Percentiles rank a stretch among this genome's conserved stretches.
phyloP scores from a whole-genome alignment of 805 yeast genomes.

The Sugiyamaella smithiae region DNA sequence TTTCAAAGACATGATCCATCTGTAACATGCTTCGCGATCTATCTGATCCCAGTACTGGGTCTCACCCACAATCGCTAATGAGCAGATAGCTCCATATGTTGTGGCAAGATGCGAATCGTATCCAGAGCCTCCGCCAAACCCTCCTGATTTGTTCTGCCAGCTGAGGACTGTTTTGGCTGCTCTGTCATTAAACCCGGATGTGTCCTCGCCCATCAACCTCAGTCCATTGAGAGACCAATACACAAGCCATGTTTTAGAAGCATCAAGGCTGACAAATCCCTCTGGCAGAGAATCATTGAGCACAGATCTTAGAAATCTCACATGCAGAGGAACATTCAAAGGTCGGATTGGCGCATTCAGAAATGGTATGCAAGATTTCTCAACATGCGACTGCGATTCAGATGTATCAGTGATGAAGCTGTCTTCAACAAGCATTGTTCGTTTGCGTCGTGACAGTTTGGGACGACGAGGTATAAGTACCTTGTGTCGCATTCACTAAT shows the following conservation, averaged over 20 bases:
- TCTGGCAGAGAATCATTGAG: constrained; percentile 46
- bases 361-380: constrained; percentile 5
- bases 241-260: constrained; percentile 88
- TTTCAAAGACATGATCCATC: constrained; percentile 68
- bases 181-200: constrained; percentile 25
- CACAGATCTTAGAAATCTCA: constrained; percentile 43
- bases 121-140: constrained; percentile 81
- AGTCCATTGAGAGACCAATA: constrained; percentile 76
- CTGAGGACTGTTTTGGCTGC: constrained; percentile 31
- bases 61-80: constrained; percentile 53
- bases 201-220: constrained; percentile 40
- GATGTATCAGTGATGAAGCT: constrained; percentile 9
- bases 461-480: too few relatives aligned
- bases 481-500: background rate
- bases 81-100: constrained; percentile 70
- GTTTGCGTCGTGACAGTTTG: too few relatives aligned
- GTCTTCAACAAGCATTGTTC: background rate
- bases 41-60: constrained; percentile 42
- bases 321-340: constrained; percentile 37
- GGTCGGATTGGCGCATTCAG: background rate
- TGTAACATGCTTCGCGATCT: constrained; percentile 47
- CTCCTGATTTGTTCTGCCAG: constrained; percentile 48
- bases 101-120: constrained; percentile 86
- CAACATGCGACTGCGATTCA: background rate
- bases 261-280: constrained; percentile 60